These are phyloP conservation scores for Pichia paraexigua DNA, from an alignment of 805 yeast species.

Conservation along the genomic window DNA sequence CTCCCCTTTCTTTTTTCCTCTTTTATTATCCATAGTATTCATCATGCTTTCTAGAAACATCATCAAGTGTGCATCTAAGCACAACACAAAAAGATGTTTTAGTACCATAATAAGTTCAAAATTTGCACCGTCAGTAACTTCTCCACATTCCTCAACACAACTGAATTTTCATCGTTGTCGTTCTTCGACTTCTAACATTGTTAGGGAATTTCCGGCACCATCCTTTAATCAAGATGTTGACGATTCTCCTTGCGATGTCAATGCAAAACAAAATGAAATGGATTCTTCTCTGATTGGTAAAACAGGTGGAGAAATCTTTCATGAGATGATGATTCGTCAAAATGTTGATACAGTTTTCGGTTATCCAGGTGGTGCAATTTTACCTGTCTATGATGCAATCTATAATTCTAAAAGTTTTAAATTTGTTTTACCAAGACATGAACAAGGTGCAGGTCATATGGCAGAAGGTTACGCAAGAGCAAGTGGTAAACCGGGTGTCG, in stretches of 20 bases:
- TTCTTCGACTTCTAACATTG: constrained; percentile 6
- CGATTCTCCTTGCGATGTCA: constrained; percentile 18
- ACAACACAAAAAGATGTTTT: background rate
- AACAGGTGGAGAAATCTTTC: constrained; percentile 98
- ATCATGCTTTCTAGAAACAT: background rate
- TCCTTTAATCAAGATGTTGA: constrained; percentile 13
- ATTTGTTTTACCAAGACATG: constrained; percentile 91
- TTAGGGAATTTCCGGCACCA: constrained; percentile 17
- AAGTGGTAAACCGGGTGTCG: constrained; percentile 93
- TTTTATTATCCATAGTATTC: background rate
- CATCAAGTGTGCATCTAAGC: background rate
- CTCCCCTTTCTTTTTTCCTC: background rate
- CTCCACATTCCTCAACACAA: background rate
- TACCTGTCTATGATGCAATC: constrained; percentile 96
- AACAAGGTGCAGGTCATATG: constrained; percentile 99
- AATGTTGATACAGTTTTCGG: constrained; percentile 95
- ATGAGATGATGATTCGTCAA: constrained; percentile 97
- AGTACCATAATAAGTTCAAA: background rate
- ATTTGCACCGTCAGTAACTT: background rate
- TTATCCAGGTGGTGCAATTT: constrained; percentile 97
- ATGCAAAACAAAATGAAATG: constrained; percentile 19
- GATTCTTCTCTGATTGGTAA: constrained; percentile 89
- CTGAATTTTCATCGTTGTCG: constrained; percentile 4
- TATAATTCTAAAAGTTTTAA: constrained; percentile 83
- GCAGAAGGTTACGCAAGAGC: constrained; percentile 99